Base-by-base conservation (phyloP, 2,329 filamentous ascomycete genomes). In the Sarocladium oryzae region DNA sequence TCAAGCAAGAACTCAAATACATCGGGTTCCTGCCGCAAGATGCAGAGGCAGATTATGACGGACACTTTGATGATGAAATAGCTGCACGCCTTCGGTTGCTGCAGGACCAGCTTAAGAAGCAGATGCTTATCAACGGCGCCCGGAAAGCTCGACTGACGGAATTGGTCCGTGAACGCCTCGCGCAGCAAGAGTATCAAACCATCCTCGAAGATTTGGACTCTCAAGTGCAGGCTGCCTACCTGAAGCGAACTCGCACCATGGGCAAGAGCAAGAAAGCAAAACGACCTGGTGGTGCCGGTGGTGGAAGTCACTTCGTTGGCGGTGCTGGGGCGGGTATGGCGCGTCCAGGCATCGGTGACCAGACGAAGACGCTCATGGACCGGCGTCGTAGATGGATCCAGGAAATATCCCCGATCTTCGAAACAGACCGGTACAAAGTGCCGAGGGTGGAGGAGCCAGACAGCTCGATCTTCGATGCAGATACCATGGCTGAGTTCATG, bases 151-250 rank as follows among this genome's bases (percentile, higher is more conserved):
- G 91, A 2, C 76, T 99, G 10, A 83, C 89, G 1, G 91, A 96
- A 33, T 78, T 96, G 24, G 89, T 93, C 7, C 87, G 90, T 60
- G 91, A 96, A 65, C 85, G 89, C 57, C 92, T 99, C 82, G 93
- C 93, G 0, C 85, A 93, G 70, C 93, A 99, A 64, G 93, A 99
- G 66, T 99, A 96, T 73, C 87, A 86, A 66, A 96, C 90, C 52
- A 99, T 99, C 60, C 85, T 95, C 49, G 93, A 99, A 65, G 93
- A 99, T 66, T 83, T 99, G 20, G 93, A 99, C 73, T 84, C 85
- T 37, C 93, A 97, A 65, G 90, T 97, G 37, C 91, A 97, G 63
- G 86, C 89, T 49, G 92, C 93, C 3, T 99, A 97, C 63, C 83
- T 95, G 40, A 99, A 99, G 72, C 87, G 93, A 21, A 97, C 92